Percentiles rank a stretch among this genome's conserved stretches.
phyloP scores from a whole-genome alignment of 73 alveolate genomes.

The Paramecium caudatum region DNA sequence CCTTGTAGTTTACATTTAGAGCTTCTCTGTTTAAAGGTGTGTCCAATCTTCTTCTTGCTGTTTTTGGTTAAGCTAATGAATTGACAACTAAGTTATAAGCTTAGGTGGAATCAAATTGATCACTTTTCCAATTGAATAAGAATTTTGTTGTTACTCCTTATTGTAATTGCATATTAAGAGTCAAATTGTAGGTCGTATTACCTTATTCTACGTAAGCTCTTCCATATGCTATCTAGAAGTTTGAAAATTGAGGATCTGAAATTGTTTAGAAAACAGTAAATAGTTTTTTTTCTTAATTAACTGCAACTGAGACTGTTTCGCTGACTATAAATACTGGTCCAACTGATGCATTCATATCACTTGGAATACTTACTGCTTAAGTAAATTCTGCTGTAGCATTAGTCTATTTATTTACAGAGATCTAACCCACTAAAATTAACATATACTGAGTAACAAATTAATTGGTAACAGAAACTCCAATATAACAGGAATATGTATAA shows the following conservation, averaged over 20 bases:
- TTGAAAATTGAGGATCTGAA: neutral
- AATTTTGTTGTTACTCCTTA: neutral
- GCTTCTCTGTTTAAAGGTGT: neutral
- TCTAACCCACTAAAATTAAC: neutral
- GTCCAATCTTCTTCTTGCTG: neutral
- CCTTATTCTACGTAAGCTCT: neutral
- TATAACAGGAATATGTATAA: neutral
- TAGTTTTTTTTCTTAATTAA: neutral
- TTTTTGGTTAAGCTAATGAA: neutral
- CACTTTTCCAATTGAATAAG: neutral
- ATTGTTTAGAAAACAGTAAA: neutral
- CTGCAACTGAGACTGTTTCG: neutral
- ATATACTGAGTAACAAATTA: neutral
- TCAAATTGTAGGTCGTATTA: neutral
- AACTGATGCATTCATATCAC: neutral
- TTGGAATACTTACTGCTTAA: neutral
- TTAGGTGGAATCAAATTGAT: neutral
- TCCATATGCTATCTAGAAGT: neutral
- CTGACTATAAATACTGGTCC: constrained; percentile 40
- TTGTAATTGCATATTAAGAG: neutral
- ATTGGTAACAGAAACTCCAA: constrained; percentile 2
- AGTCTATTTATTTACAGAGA: neutral
- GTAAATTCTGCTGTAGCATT: neutral
- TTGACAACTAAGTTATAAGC: too few species aligned
- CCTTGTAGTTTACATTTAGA: neutral